These are phyloP conservation scores for Exobasidium cylindrosporum DNA, from an alignment of 1,284 basidiomycete genomes.

Conservation along the genomic window DNA sequence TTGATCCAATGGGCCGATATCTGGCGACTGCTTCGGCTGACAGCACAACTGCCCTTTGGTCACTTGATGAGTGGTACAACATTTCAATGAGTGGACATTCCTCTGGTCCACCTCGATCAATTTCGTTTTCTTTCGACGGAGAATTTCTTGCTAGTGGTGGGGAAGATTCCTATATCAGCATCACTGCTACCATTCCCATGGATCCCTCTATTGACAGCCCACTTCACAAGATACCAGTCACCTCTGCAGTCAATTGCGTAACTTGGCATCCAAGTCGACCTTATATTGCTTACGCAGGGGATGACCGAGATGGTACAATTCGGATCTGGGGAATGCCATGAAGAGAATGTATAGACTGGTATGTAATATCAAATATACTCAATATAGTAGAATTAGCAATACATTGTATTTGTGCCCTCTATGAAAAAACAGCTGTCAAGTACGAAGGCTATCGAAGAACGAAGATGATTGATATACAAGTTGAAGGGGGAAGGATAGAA, in stretches of 20 bases:
- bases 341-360: too few relatives aligned
- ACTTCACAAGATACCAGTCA: constrained; percentile 25
- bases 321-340: constrained; percentile 15
- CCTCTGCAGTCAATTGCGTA: constrained; percentile 31
- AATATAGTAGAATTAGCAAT: too few relatives aligned
- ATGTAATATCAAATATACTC: too few relatives aligned
- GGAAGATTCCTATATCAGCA: constrained; percentile 37
- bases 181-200: constrained; percentile 21
- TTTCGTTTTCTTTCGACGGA: constrained; percentile 47
- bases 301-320: constrained; percentile 23
- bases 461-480: too few relatives aligned
- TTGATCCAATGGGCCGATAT: constrained; percentile 29
- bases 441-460: too few relatives aligned
- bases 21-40: constrained; percentile 40
- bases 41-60: constrained; percentile 38
- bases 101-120: constrained; percentile 31
- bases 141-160: constrained; percentile 46
- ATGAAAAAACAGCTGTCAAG: too few relatives aligned
- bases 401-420: too few relatives aligned
- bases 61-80: constrained; percentile 25
- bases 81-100: constrained; percentile 29
- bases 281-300: constrained; percentile 40
- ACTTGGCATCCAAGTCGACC: constrained; percentile 42
- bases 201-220: constrained; percentile 11
- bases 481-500: too few relatives aligned